Conservation (phyloP, 2,329 filamentous ascomycete species). For the Torrubiella hemipterigena region DNA sequence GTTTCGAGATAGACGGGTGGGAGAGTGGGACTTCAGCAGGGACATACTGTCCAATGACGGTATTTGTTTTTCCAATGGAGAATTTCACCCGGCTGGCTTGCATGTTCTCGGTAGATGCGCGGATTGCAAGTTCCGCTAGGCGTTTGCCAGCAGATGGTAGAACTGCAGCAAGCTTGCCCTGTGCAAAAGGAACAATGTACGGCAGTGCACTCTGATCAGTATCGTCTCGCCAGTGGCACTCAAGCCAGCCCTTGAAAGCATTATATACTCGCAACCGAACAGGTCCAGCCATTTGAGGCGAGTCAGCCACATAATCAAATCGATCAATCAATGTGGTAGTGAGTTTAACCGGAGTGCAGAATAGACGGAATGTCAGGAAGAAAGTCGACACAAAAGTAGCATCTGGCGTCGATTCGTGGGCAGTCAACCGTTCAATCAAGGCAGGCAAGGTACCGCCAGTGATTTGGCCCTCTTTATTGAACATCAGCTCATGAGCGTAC, state of each 20-base stretch:
- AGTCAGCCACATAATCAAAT: conserved; percentile 82
- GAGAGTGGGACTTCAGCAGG: conserved; percentile 63
- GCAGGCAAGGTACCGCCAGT: conserved; percentile 83
- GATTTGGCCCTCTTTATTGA: conserved; percentile 92
- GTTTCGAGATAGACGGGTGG: conserved; percentile 57
- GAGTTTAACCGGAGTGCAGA: conserved; percentile 70
- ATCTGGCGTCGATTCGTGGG: conserved; percentile 85
- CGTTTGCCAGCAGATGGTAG: conserved; percentile 70
- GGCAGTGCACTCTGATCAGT: conserved; percentile 66
- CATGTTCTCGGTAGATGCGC: conserved; percentile 62
- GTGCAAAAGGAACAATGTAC: conserved; percentile 70
- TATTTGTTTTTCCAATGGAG: conserved; percentile 79
- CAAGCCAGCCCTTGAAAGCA: conserved; percentile 92
- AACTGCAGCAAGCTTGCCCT: conserved; percentile 52
- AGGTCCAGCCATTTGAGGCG: conserved; percentile 58
- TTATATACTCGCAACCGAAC: conserved; percentile 91
- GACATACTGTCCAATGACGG: conserved; percentile 58
- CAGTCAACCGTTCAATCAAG: conserved; percentile 86
- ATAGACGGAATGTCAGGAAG: conserved; percentile 90
- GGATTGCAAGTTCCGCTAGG: conserved; percentile 67
- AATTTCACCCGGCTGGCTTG: conserved; percentile 75
- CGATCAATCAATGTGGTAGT: conserved; percentile 76
- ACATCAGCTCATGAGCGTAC: conserved; percentile 79
- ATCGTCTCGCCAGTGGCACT: conserved; percentile 85
- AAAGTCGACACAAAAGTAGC: conserved; percentile 87